Evolutionary conservation across 164 flowering plant species (phyloP), one percentile per base, ranked within the genome.

Genomic region (Berberis thunbergii): DNA sequence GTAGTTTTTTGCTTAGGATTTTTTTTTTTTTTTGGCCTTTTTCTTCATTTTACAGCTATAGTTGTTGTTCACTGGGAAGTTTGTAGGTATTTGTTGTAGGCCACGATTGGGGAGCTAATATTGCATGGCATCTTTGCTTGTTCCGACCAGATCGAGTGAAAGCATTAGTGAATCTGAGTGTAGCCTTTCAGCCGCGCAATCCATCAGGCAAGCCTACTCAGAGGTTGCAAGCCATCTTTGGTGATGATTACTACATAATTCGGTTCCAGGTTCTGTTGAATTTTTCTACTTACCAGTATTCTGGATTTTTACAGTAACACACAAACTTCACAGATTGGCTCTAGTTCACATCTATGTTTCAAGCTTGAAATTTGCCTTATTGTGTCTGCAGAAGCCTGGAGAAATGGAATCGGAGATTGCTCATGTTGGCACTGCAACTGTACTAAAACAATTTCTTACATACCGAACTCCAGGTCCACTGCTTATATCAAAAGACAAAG

Each of bases 81-180:
- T 48, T 75, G 46, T 74, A 81, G 78, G 97, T 86, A 44, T 86
- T 85, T 63, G 84, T 89, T 41, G 97, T 88, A 11, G 96, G 81
- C 0, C 94, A 88, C 57, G 96, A 91, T 61, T 88, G 88, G 94
- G 97, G 97, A 1, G 94, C 97, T 0, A 0, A 63, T 9, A 60
- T 87, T 2, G 91, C 88, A 9, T 91, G 98, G 98, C 8, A 67
- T 50, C 64, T 91, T 13, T 80, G 87, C 67, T 56, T 83, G 71
- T 79, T 71, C 48, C 67, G 98, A 4, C 96, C 98, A 1, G 98
- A 91, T 63, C 70, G 74, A 45, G 87, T 89, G n/a, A 84, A 77
- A 74, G 97, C 94, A n/a, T 60, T 91, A 79, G 85, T 91, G 45
- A 84, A 74, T 44, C 12, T 83, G 71, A 84, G 94, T 66, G 87